Evolutionary conservation across 225 moss, liverwort and hornwort genomes (phyloP).

Genomic region (Antitrichia curtipendula): DNA sequence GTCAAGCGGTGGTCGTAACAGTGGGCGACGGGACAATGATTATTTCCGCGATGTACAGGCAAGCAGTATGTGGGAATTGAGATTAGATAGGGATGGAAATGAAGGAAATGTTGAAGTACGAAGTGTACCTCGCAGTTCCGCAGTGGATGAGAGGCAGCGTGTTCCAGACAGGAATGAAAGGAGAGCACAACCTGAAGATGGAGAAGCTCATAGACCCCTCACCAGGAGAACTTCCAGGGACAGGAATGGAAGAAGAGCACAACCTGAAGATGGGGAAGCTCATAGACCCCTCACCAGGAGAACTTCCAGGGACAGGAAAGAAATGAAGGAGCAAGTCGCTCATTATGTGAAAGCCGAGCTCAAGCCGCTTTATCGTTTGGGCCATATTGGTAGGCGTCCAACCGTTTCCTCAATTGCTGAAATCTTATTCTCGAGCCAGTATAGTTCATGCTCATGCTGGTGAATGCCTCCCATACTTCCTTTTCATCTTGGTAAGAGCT

Average conservation of each 20-base stretch:
- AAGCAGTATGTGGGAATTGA: slow-evolving; percentile 7
- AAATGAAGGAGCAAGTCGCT: slow-evolving; percentile 60
- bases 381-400: slow-evolving; percentile 57
- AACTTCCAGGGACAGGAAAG: slow-evolving; percentile 34
- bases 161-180: background rate
- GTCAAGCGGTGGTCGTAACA: slow-evolving; percentile 24
- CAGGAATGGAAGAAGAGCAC: slow-evolving; percentile 23
- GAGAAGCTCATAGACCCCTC: slow-evolving; percentile 4
- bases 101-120: background rate
- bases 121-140: slow-evolving; percentile 4
- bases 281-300: slow-evolving; percentile 1
- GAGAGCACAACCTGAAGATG: slow-evolving; percentile 6
- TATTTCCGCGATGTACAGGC: slow-evolving; percentile 16
- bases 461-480: background rate
- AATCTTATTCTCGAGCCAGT: background rate
- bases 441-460: background rate
- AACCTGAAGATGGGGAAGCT: slow-evolving; percentile 5
- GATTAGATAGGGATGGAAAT: slow-evolving; percentile 12
- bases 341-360: slow-evolving; percentile 56
- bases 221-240: slow-evolving; percentile 20
- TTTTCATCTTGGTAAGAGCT: background rate
- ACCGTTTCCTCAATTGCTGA: background rate
- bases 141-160: slow-evolving; percentile 18
- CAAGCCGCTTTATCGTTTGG: slow-evolving; percentile 59
- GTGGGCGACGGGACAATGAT: slow-evolving; percentile 10